phyloP scores from a whole-genome alignment of 1,284 basidiomycete genomes.

The Tilletia walkeri region DNA sequence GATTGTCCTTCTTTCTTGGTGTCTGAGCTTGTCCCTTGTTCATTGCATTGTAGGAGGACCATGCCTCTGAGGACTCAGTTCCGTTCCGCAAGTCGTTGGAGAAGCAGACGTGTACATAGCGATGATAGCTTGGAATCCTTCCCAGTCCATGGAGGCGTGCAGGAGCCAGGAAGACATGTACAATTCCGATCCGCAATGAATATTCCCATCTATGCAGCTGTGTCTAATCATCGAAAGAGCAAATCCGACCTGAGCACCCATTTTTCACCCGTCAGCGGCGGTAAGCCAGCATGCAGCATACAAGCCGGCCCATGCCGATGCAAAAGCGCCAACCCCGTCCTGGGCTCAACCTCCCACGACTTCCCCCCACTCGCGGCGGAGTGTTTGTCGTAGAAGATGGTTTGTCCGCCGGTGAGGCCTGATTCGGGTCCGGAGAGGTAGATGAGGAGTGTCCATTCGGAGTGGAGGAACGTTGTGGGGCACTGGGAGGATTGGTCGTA shows the following conservation, averaged over 20 bases:
- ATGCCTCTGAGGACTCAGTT: too few species aligned
- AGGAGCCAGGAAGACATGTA: too few species aligned
- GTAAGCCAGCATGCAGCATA: constrained; percentile 3
- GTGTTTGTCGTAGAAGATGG: constrained; percentile 10
- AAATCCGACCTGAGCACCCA: not conserved
- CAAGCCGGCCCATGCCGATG: constrained; percentile 6
- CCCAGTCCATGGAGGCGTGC: too few species aligned
- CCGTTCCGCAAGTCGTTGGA: too few species aligned
- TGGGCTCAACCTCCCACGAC: not conserved
- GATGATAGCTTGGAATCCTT: too few species aligned
- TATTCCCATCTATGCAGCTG: too few species aligned
- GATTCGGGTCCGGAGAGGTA: not conserved
- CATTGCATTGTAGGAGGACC: too few species aligned
- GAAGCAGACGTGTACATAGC: too few species aligned
- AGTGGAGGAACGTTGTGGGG: not conserved
- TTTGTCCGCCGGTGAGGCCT: not conserved
- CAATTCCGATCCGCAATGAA: too few species aligned
- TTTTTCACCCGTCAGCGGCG: not conserved
- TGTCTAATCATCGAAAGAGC: not conserved
- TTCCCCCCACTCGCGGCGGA: not conserved
- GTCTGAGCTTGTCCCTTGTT: too few species aligned
- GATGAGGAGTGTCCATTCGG: constrained; percentile 3
- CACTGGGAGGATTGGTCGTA: not conserved
- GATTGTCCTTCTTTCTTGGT: too few species aligned
- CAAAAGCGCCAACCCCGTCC: not conserved